Evolutionary conservation across 176 grass and related monocot genomes (phyloP), one percentile per base, ranked within the genome.

Genomic region (Eragrostis nindensis): DNA sequence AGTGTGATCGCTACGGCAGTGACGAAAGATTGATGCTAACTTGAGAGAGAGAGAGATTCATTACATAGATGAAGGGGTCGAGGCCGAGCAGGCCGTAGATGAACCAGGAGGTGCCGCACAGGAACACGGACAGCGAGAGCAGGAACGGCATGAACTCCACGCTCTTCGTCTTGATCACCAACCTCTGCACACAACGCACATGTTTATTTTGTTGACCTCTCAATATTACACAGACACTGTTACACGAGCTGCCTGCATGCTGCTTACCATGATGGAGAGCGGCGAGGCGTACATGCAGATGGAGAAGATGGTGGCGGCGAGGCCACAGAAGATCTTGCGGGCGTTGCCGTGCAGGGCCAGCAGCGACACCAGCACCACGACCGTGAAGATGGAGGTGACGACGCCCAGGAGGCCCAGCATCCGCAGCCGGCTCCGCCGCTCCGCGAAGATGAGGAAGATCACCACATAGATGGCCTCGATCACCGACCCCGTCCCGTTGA

Each of bases 61-160:
- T 66, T 91, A 97, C 94, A 60, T 46, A 74, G 83, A 99, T n/a
- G 61, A 99, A 99, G 10, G 92, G 96, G 84, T 99, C 96, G 27
- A 52, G 67, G 26, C 92, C 92, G 30, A 99, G 90, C n/a, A 99
- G 78, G 16, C 96, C 96, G 55, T 91, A 99, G 86, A 99, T 86
- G 92, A 99, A 99, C 96, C 96, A 99, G 14, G 96, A 99, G 49
- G 92, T 99, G 45, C 92, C 96, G 73, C 92, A 93, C 26, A 99
- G 81, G 86, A 99, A 99, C 2, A 95, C 96, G 55, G 88, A 89
- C 64, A 95, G 84, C 22, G 96, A 99, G 47, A 99, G 90, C 71
- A 99, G 89, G 78, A 99, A 95, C 14, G 96, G 96, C 96, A 99
- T 99, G 92, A 76, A 99, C 84, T 95, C 92, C 86, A 99, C 96